These are phyloP conservation scores for Acacia acuminata DNA, from an alignment of 306 rosid species.

Conservation along the genomic window DNA sequence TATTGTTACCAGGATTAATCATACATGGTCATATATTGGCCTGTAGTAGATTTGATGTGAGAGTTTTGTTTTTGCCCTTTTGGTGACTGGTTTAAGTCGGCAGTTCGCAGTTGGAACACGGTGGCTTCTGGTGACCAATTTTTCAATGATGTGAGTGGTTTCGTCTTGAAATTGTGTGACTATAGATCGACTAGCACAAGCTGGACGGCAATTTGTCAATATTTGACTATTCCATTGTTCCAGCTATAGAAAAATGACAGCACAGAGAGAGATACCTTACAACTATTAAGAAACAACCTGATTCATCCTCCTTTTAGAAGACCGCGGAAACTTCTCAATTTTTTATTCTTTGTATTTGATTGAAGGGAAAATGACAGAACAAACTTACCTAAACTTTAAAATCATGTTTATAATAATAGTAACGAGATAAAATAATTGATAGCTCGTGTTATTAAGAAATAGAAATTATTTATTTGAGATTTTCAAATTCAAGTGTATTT, in stretches of 20 bases:
- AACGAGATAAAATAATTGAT: too few relatives aligned
- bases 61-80: too few relatives aligned
- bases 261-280: background rate
- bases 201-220: background rate
- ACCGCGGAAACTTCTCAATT: background rate
- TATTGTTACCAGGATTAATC: background rate
- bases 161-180: background rate
- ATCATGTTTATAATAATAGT: fast-evolving
- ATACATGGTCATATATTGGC: background rate
- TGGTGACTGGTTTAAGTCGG: background rate
- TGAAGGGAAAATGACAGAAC: too few relatives aligned
- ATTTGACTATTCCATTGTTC: background rate
- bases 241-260: background rate
- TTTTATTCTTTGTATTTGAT: too few relatives aligned
- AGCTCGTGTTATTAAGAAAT: too few relatives aligned
- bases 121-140: background rate
- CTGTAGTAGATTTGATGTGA: background rate
- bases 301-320: background rate
- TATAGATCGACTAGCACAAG: background rate
- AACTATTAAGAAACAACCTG: background rate
- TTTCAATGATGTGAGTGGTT: background rate
- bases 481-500: too few relatives aligned
- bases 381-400: too few relatives aligned
- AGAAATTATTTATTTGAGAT: too few relatives aligned
- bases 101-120: background rate